Evolutionary conservation across 345 rosid genomes (phyloP), one percentile per base, ranked within the genome.

Genomic region (Citrus trifoliata): DNA sequence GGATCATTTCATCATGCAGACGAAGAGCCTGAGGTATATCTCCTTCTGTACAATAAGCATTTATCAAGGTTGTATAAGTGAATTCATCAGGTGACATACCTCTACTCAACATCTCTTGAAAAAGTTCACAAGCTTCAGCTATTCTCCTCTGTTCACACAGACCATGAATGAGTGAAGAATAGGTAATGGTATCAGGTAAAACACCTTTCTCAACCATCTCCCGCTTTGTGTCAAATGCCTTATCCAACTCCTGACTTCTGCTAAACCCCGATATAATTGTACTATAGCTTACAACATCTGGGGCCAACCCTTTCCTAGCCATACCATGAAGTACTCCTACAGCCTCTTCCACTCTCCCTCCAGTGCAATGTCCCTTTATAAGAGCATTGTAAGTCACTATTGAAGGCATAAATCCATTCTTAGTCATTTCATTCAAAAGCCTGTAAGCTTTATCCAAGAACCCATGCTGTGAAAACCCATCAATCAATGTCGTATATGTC

Each of bases 201-300:
- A 93, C 67, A 61, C 94, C 88, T 30, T 90, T 93, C 73, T 84
- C 88, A 71, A 82, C 82, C 97, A 95, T 95, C 80, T 87, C 88
- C 67, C 22, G 81, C 82, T 89, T 91, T 82, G 90, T 72, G 60
- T 86, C 81, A 76, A 93, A 83, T 30, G 97, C 97, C 78, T 76
- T 88, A 46, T 89, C 93, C 80, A 92, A 66, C 75, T 93, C 90
- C 22, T 80, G 89, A 58, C 79, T 75, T 72, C 86, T 87, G 78
- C 90, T 90, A 83, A 88, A 93, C 32, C 98, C 98, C 10, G 95
- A 80, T 58, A 95, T 84, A 16, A 95, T 80, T 3, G 97, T 93
- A 80, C 97, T 89, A 70, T 95, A 95, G 83, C 97, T 95, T 68
- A 91, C 97, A 24, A 93, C 88, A 80, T 95, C 97, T 0, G 97